These are phyloP conservation scores for Sanghuangporus sanghuang DNA, from an alignment of 1,284 basidiomycete species.

Conservation along the genomic window DNA sequence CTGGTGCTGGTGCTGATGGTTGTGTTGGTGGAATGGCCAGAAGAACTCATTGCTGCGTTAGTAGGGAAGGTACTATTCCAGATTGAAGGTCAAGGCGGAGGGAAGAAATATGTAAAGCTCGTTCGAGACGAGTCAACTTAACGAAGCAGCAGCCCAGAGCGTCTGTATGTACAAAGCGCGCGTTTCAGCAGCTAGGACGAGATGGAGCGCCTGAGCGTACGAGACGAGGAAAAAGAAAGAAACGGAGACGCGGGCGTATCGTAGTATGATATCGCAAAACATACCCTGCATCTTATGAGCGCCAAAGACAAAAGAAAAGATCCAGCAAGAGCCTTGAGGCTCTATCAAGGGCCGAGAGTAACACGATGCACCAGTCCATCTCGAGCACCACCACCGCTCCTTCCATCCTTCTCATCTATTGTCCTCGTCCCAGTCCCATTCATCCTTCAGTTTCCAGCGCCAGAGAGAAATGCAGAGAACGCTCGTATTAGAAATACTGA, in stretches of 20 bases:
- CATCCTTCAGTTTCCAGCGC: background rate
- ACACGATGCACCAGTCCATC: background rate
- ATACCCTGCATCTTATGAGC: background rate
- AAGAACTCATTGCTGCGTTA: too few relatives aligned
- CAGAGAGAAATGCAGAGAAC: background rate
- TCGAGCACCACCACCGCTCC: background rate
- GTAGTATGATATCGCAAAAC: background rate
- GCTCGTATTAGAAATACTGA: background rate
- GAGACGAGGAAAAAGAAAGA: too few relatives aligned
- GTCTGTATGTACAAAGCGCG: background rate
- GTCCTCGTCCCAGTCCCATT: background rate
- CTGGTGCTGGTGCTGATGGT: too few relatives aligned
- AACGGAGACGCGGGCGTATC: background rate
- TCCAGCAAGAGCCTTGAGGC: background rate
- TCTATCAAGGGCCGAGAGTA: background rate
- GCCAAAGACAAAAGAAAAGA: constrained; percentile 1
- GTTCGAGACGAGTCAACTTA: background rate
- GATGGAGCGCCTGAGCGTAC: background rate
- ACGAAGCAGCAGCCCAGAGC: too few relatives aligned
- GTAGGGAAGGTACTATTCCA: background rate
- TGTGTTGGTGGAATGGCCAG: too few relatives aligned
- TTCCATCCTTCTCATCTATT: background rate
- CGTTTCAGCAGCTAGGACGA: too few relatives aligned
- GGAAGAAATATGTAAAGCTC: background rate
- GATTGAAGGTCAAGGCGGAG: background rate